Evolutionary conservation across 352 stramenopile species (phyloP), one percentile per base, ranked within the genome.

Genomic region (Phytophthora ramorum): DNA sequence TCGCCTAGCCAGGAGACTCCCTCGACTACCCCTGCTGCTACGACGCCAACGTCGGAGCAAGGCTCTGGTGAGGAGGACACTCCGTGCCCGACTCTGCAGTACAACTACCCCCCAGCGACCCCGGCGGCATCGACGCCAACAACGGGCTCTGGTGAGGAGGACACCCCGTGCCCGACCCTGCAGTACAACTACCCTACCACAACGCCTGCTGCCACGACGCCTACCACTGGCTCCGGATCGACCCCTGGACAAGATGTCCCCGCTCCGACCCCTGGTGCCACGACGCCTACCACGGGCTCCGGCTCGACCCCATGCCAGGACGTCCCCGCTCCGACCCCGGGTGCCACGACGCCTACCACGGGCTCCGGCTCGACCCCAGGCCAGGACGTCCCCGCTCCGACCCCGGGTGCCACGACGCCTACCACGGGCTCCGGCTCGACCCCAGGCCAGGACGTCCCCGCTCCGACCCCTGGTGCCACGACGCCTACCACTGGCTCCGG

Each of bases 161-260:
- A 70, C 48, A 71, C 63, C 5, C 63, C 63, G 38, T 72, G 63
- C 56, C 63, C 63, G 0, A 72, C 63, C 10, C 56, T 72, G 6
- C 22, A 62, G 58, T 72, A 72, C 57, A 72, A 58, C 49, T 64
- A 69, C 50, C 43, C 37, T 10, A 38, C 62, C 16, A 41, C 43
- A 5, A 66, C 60, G 4, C 62, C 68, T 14, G 48, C 64, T 22
- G 14, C 51, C 2, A 40, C 53, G 0, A 62, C 60, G 16, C 46
- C 51, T 17, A 58, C 52, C 0, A 58, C 61, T 2, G 44, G 50
- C 0, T 56, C 60, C 5, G 63, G 60, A 1, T 57, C 50, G 7
- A 24, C n/a, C 12, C 50, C 34, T 8, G 45, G 46, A 8, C 52
- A 70, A 20, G 54, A 70, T n/a, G 65, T 41, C 1, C 64, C 64